Evolutionary conservation across 2,329 filamentous ascomycete genomes (phyloP), one percentile per base, ranked within the genome.

Genomic region (Apiospora koreana): DNA sequence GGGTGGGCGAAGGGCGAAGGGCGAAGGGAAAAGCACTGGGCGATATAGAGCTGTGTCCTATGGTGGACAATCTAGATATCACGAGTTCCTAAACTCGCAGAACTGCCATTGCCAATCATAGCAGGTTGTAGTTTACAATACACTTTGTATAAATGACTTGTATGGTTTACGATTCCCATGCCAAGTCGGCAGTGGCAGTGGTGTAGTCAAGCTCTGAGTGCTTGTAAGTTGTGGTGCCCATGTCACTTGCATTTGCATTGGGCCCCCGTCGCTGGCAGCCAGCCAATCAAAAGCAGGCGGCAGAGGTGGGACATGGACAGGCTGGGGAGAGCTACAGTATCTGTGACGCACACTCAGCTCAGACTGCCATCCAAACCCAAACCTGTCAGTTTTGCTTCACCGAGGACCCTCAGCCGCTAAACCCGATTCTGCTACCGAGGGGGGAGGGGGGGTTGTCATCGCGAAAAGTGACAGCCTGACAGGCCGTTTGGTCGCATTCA

Each of bases 341-440:
- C n/a, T n/a, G n/a, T n/a, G n/a, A n/a, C n/a, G n/a, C n/a, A n/a
- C 45, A 23, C 25, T 35, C 2, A 14, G 45, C 45, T 46, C 48
- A 5, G 23, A n/a, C 46, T 35, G 25, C 50, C 50, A 58, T 16
- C 50, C 50, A 31, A 58, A 35, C 25, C 48, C 23, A 18, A 58
- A 43, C 38, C 62, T 16, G 41, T 25, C 64, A 45, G 23, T 43
- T 43, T 31, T 43, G 23, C 41, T 45, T 66, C 8, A 66, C 64
- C 64, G 64, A 66, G 23, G 67, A 65, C 38, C 48, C 54, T 23
- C 41, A 48, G 62, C 68, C 71, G 65, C 71, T 72, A 72, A 71
- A 69, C 71, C 71, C 67, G n/a, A 71, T 72, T 71, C 71, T 71
- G 68, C 69, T 54, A 72, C 71, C 71, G 71, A 69, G 48, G 45